Base-by-base conservation (phyloP, 768 basidiomycete genomes). In the Mrakia gelida region DNA sequence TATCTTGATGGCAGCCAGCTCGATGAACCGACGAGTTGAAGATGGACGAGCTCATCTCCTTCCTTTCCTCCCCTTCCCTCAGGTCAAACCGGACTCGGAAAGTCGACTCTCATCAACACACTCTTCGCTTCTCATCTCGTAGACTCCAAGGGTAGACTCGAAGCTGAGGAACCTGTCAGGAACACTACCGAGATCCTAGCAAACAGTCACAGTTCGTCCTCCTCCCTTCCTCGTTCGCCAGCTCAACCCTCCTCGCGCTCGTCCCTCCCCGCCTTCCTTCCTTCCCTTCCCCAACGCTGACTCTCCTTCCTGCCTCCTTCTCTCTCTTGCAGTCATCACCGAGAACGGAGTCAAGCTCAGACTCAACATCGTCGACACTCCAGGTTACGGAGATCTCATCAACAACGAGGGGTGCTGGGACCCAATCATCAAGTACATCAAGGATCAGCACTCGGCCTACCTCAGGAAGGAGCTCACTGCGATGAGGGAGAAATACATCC, bases 71-170 rank as follows among this genome's bases (percentile, higher is more conserved):
- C 80, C 4, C 71, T 71, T 30, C 30, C 45, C 74, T 7, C 76
- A 97, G 95, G 95, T 74, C 96, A 96, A 88, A 98, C 95, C 73
- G 96, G 96, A 80, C 88, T 99, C 65, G 96, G 96, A 84, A 99
- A 99, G 88, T 97, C 95, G 83, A 99, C 96, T 65, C 88, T 99
- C 83, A 94, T 98, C 85, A 98, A 98, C 89, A 98, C 96, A 70
- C 93, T 99, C 85, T 99, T 99, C 84, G 96, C 97, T 79, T 96
- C 95, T 76, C 96, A 98, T 87, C 89, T 99, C 84, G 92, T 98
- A 82, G 95, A 97, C 87, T 93, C 94, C 56, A 98, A 99, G 88
- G 96, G 97, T 52, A 92, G 97, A 38, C 86, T 94, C 80, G 89
- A 91, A 79, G 86, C 93, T 13, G 92, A 95, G 79, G 93, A 94